Percentiles rank a stretch among this genome's conserved stretches.
phyloP scores from a whole-genome alignment of 2,329 filamentous ascomycete genomes.

The Stachybotrys chartarum region DNA sequence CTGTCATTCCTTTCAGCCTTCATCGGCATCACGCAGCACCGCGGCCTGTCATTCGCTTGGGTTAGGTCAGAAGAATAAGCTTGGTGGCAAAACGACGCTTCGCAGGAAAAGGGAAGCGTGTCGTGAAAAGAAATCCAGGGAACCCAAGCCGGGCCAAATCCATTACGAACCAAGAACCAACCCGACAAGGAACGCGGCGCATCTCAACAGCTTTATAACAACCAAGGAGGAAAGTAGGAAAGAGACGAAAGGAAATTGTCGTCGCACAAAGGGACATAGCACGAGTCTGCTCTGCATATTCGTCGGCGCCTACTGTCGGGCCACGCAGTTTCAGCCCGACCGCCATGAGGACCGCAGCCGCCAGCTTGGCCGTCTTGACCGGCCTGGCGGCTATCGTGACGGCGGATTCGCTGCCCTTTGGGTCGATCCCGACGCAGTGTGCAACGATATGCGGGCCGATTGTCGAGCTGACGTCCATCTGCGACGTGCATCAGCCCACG shows the following conservation, averaged over 20 bases:
- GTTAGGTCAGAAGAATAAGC: not conserved
- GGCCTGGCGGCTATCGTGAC: slow-evolving; percentile 18
- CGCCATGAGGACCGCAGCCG: slow-evolving; percentile 18
- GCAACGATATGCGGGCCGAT: slow-evolving; percentile 35
- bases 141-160: not conserved
- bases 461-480: slow-evolving; percentile 31
- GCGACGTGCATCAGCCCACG: slow-evolving; percentile 18
- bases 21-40: not conserved
- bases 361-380: slow-evolving; percentile 17
- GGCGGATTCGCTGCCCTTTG: slow-evolving; percentile 22
- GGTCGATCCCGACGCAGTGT: slow-evolving; percentile 30
- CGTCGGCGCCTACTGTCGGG: not conserved
- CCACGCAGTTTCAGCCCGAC: not conserved
- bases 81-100: too few relatives aligned
- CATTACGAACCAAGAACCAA: not conserved
- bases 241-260: not conserved
- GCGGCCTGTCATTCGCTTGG: slow-evolving; percentile 8
- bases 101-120: not conserved
- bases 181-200: not conserved
- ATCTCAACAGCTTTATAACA: not conserved
- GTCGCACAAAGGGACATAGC: not conserved
- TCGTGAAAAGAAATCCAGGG: not conserved
- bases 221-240: not conserved
- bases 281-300: not conserved
- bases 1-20: not conserved